phyloP scores from a whole-genome alignment of 2,329 filamentous ascomycete species.

The Neofusicoccum sp. region DNA sequence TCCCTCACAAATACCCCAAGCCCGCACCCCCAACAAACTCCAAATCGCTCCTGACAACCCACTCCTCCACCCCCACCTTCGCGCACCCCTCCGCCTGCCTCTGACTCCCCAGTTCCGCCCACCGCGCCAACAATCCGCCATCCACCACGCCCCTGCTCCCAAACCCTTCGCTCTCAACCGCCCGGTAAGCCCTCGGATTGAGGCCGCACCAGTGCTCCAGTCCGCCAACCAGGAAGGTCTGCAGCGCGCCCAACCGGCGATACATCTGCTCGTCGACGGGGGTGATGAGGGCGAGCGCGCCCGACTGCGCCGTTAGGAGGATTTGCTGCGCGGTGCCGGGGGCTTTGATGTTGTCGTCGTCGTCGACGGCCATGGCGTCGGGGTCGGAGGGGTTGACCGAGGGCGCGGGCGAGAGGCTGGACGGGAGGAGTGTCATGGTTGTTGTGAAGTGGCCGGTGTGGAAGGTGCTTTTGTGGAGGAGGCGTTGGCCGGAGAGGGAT shows the following conservation, averaged over 20 bases:
- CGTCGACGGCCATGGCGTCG: conserved; percentile 44
- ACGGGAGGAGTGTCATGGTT: conserved; percentile 74
- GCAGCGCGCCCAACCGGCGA: conserved; percentile 77
- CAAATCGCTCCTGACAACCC: conserved; percentile 70
- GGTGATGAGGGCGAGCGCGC: conserved; percentile 74
- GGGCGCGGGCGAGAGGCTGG: conserved; percentile 55
- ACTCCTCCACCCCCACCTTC: conserved; percentile 69
- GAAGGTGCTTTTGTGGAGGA: conserved; percentile 87
- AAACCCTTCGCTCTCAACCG: conserved; percentile 51
- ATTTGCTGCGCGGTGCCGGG: conserved; percentile 47
- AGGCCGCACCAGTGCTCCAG: conserved; percentile 77
- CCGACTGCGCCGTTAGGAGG: conserved; percentile 74
- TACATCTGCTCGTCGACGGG: conserved; percentile 80
- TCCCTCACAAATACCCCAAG: conserved; percentile 51
- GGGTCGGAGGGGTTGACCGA: conserved; percentile 35
- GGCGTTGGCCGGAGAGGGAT: conserved; percentile 82
- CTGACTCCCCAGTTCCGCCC: conserved; percentile 74
- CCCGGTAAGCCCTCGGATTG: conserved; percentile 79
- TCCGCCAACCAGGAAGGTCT: conserved; percentile 75
- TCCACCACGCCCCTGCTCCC: conserved; percentile 72
- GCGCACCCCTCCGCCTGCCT: conserved; percentile 72
- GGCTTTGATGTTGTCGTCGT: conserved; percentile 27
- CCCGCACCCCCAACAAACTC: conserved; percentile 67
- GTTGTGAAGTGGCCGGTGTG: conserved; percentile 80
- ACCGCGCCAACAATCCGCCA: conserved; percentile 69